Conservation (phyloP, 768 basidiomycete species). For the Floccularia luteovirens region DNA sequence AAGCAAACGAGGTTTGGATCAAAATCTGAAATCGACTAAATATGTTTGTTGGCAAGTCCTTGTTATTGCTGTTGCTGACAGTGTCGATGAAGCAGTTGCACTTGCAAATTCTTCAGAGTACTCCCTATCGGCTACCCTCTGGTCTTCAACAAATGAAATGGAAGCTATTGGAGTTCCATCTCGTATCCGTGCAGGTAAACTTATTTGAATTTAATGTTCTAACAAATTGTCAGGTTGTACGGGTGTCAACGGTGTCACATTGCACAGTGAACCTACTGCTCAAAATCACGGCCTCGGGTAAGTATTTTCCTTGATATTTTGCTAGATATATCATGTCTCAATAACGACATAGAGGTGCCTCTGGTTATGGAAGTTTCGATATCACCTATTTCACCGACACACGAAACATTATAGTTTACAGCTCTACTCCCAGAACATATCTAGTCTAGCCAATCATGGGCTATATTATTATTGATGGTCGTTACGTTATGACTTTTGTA, state of each 20-base stretch:
- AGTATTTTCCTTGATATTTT: slow-evolving; percentile 9
- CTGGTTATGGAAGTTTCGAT: slow-evolving; percentile 47
- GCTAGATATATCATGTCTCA: not conserved
- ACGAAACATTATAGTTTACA: slow-evolving; percentile 30
- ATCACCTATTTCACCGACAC: slow-evolving; percentile 43
- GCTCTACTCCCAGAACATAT: too few species aligned
- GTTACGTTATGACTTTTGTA: too few species aligned
- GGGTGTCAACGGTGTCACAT: slow-evolving; percentile 47
- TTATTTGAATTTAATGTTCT: not conserved
- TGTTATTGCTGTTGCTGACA: slow-evolving; percentile 35
- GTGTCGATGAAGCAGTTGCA: slow-evolving; percentile 44
- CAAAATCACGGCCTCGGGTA: slow-evolving; percentile 41
- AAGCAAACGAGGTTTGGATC: too few species aligned
- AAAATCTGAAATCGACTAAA: too few species aligned
- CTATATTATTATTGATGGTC: too few species aligned
- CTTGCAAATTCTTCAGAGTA: slow-evolving; percentile 49
- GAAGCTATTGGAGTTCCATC: slow-evolving; percentile 36
- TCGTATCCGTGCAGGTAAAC: slow-evolving; percentile 36
- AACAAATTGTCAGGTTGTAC: slow-evolving; percentile 28
- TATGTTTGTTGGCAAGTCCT: slow-evolving; percentile 28
- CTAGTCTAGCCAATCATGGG: too few species aligned
- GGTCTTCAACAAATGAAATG: slow-evolving; percentile 40
- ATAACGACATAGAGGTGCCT: slow-evolving; percentile 22
- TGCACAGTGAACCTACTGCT: slow-evolving; percentile 33
- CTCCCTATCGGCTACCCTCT: slow-evolving; percentile 42